Evolutionary conservation across 2,329 filamentous ascomycete genomes (phyloP).

Genomic region (Pezicula carpinea): DNA sequence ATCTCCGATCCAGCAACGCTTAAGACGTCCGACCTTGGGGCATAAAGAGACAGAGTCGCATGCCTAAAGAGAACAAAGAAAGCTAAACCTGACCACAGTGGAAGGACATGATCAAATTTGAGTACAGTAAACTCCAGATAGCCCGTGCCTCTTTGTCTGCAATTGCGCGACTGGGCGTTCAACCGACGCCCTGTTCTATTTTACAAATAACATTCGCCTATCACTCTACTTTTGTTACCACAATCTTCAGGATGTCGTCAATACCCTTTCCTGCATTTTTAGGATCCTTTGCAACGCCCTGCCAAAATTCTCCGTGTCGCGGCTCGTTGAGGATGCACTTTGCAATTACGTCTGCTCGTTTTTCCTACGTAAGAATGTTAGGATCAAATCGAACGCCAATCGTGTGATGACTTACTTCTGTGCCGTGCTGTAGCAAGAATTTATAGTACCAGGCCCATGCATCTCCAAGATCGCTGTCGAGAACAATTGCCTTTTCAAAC

Average conservation of each 20-base stretch:
- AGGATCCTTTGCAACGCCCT: conserved; percentile 79
- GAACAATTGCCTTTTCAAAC: conserved; percentile 92
- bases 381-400: conserved; percentile 1
- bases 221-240: conserved; percentile 46
- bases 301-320: conserved; percentile 89
- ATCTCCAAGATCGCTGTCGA: conserved; percentile 84
- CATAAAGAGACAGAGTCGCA: too few species aligned
- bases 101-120: too few species aligned
- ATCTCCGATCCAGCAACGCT: too few species aligned
- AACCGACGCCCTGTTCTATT: conserved; percentile 2
- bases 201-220: conserved; percentile 1
- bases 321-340: conserved; percentile 85
- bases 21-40: too few species aligned
- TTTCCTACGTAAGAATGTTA: conserved; percentile 51
- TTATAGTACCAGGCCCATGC: conserved; percentile 98
- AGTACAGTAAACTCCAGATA: background rate
- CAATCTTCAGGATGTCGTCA: conserved; percentile 80
- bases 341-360: conserved; percentile 74
- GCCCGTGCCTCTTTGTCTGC: background rate
- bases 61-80: too few species aligned
- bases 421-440: conserved; percentile 88
- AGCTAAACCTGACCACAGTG: too few species aligned
- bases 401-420: conserved; percentile 46
- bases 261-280: conserved; percentile 68
- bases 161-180: background rate